Conservation (phyloP, 192 early-diverging fungal species). For the Spinellus fusiger region DNA sequence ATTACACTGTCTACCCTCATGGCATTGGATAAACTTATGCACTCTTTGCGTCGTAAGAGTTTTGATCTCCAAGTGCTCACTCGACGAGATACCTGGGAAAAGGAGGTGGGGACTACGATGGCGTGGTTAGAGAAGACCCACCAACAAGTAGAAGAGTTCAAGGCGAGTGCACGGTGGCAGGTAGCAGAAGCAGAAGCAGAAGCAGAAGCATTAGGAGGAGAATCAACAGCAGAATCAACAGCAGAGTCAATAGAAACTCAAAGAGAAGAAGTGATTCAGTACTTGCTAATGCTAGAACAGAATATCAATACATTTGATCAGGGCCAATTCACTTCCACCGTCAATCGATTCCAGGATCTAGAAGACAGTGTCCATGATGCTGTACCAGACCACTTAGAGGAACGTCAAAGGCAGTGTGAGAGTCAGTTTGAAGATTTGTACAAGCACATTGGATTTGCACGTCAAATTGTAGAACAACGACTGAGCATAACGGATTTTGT, state of each 20-base stretch:
- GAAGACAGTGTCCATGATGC: slow-evolving; percentile 17
- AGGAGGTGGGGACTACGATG: slow-evolving; percentile 22
- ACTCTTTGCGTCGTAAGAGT: slow-evolving; percentile 21
- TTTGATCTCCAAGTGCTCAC: slow-evolving; percentile 26
- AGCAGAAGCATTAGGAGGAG: not conserved
- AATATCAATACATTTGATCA: slow-evolving; percentile 29
- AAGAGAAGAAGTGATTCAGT: slow-evolving; percentile 13
- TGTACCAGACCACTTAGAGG: slow-evolving; percentile 29
- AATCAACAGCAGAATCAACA: not conserved
- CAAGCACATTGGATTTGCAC: slow-evolving; percentile 24
- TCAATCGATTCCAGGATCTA: slow-evolving; percentile 32
- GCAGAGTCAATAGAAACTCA: slow-evolving; percentile 6
- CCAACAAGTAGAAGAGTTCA: slow-evolving; percentile 19
- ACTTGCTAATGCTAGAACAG: slow-evolving; percentile 17
- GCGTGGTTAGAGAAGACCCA: slow-evolving; percentile 17
- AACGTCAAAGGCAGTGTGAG: slow-evolving; percentile 27
- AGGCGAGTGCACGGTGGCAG: slow-evolving; percentile 21
- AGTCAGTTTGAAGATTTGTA: slow-evolving; percentile 23
- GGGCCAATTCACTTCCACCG: slow-evolving; percentile 23
- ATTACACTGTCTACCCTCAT: slow-evolving; percentile 38
- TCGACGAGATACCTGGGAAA: slow-evolving; percentile 34
- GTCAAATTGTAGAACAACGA: slow-evolving; percentile 32
- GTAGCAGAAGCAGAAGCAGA: not conserved
- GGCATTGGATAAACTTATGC: slow-evolving; percentile 32
- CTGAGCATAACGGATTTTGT: slow-evolving; percentile 35